Base-by-base conservation (phyloP, 1,284 basidiomycete species). In the Cryptococcus maquisensis region DNA sequence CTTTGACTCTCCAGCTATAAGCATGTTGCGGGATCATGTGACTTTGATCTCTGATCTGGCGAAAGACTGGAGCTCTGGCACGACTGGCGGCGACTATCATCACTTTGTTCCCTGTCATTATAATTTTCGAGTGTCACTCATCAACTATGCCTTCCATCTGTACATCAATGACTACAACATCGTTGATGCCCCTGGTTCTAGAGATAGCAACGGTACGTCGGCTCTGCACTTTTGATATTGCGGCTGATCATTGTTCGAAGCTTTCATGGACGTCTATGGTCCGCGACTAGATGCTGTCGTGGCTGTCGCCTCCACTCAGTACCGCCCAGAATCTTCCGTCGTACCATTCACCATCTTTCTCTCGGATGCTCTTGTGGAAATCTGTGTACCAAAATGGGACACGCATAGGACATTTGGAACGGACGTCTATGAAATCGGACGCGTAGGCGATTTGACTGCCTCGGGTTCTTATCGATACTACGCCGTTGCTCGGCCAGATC, bases 151-250 rank as follows among this genome's bases (percentile, higher is more conserved):
- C 56, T 71, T 94, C 49, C 86, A 88, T 64, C 73, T 89, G n/a
- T 92, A 88, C 68, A 84, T 88, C 56, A 97, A 96, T 68, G 93
- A 97, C 71, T 90, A 92, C 67, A 96, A 97, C 70, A 90, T 97
- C 68, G 88, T 97, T 54, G 90, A 94, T 77, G 87, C 86, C 59
- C 90, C 91, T 1, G 76, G 86, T 26, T 79, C 85, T 47, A 79
- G 78, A 51, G 86, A 90, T 18, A 86, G 88, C 60, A 96, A 96
- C 71, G 85, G 91, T 89, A 65, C 59, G 75, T 62, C 50, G 52
- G 51, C 16, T 38, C 28, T 36, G 13, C 37, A 51, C 13, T 6
- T 55, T 36, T 16, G 2, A 10, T 13, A 15, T 36, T 13, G 38
- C 10, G 23, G 42, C 21, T 10, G 20, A 28, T 47, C 5, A 32